A percentile compares a stretch with the other conserved stretches of the same genome.
Conservation (phyloP, 306 rosid genomes). For the Citrullus amarus region DNA sequence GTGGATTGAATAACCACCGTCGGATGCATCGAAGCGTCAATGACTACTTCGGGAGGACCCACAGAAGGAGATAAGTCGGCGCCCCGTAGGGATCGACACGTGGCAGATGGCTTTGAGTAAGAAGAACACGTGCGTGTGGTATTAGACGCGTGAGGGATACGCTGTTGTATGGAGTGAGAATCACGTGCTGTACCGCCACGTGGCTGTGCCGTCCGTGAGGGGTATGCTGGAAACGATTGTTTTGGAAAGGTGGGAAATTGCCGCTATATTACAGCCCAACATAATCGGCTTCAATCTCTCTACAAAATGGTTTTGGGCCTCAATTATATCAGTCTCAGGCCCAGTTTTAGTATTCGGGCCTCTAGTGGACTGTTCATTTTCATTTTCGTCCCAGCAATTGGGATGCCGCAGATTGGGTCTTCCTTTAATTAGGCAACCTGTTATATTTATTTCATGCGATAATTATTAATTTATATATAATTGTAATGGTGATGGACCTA, state of each 20-base stretch:
- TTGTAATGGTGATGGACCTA: too few relatives aligned
- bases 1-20: constrained; percentile 16
- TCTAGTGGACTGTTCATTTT: too few relatives aligned
- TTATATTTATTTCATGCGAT: too few relatives aligned
- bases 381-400: background rate
- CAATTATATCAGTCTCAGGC: background rate
- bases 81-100: background rate
- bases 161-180: background rate
- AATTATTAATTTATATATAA: too few relatives aligned
- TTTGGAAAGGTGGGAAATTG: too few relatives aligned
- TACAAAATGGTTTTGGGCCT: background rate
- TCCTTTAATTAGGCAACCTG: too few relatives aligned
- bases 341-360: background rate
- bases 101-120: background rate
- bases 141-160: background rate
- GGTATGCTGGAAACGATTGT: too few relatives aligned
- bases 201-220: too few relatives aligned
- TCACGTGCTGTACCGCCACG: background rate
- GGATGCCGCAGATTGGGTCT: too few relatives aligned
- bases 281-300: background rate
- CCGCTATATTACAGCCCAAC: too few relatives aligned
- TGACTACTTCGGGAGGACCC: background rate
- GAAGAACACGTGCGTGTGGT: background rate
- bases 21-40: background rate
- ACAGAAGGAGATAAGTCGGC: background rate